phyloP scores from a whole-genome alignment of 2,329 filamentous ascomycete species.

The Lasiodiplodia sp. region DNA sequence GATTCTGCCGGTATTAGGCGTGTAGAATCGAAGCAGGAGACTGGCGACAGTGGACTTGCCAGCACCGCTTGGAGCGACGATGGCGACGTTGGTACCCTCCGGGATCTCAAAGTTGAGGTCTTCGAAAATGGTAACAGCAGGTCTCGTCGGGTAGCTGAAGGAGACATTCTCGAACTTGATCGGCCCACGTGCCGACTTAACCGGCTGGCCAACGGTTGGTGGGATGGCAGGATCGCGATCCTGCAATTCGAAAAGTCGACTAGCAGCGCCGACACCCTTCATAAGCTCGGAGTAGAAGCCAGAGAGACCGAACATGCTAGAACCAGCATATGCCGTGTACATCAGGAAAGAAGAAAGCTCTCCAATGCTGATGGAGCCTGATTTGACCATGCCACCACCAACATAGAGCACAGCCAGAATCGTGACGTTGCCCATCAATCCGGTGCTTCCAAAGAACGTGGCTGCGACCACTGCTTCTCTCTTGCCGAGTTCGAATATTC shows the following conservation, averaged over 20 bases:
- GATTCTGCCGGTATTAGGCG: slow-evolving; percentile 77
- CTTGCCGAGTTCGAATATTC: slow-evolving; percentile 88
- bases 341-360: slow-evolving; percentile 97
- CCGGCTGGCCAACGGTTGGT: slow-evolving; percentile 81
- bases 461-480: slow-evolving; percentile 88
- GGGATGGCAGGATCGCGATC: slow-evolving; percentile 86
- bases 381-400: slow-evolving; percentile 87
- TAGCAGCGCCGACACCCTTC: slow-evolving; percentile 98
- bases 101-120: slow-evolving; percentile 89
- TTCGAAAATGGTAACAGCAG: slow-evolving; percentile 90
- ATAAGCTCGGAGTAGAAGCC: slow-evolving; percentile 98
- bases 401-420: slow-evolving; percentile 89
- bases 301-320: slow-evolving; percentile 90
- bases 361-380: slow-evolving; percentile 84
- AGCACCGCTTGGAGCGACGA: slow-evolving; percentile 94
- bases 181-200: slow-evolving; percentile 82
- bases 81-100: slow-evolving; percentile 91
- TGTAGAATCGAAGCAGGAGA: slow-evolving; percentile 91
- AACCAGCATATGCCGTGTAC: slow-evolving; percentile 89
- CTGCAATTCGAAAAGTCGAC: slow-evolving; percentile 92
- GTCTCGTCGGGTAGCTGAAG: slow-evolving; percentile 93
- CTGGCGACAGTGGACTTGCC: slow-evolving; percentile 96
- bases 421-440: slow-evolving; percentile 95
- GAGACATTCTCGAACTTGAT: slow-evolving; percentile 87
- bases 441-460: slow-evolving; percentile 85